A percentile compares a stretch with the other conserved stretches of the same genome.
Evolutionary conservation across 1,139 yeast genomes (phyloP).

Genomic region (Arxiozyma heterogenica): DNA sequence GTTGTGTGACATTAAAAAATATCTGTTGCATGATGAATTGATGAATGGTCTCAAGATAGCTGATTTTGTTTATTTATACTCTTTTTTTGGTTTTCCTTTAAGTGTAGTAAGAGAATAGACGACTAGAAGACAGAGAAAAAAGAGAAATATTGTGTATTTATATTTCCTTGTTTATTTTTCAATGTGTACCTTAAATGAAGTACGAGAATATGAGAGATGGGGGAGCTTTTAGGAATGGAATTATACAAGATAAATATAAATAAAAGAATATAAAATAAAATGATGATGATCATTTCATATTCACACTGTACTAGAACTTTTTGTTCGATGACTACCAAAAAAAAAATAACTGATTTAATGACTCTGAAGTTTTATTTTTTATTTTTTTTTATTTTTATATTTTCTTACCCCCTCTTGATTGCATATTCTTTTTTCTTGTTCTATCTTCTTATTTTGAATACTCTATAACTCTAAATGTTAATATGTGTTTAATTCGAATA

Average conservation of each 20-base stretch:
- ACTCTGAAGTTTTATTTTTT: slow-evolving; percentile 25
- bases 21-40: slow-evolving; percentile 26
- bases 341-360: slow-evolving; percentile 33
- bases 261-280: too few species aligned
- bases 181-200: neutral
- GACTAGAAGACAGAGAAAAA: too few species aligned
- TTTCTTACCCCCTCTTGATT: neutral
- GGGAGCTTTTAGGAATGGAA: neutral
- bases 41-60: slow-evolving; percentile 35
- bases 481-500: too few species aligned
- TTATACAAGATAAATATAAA: neutral
- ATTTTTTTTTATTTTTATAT: too few species aligned
- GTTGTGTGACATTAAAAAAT: slow-evolving; percentile 20
- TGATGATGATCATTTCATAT: slow-evolving; percentile 21
- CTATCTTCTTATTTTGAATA: too few species aligned
- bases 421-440: too few species aligned
- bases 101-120: neutral
- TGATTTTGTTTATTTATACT: slow-evolving; percentile 17
- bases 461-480: too few species aligned
- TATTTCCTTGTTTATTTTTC: too few species aligned
- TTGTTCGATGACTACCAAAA: slow-evolving; percentile 28
- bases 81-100: neutral
- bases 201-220: neutral
- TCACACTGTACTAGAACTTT: slow-evolving; percentile 33
- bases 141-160: neutral